Evolutionary conservation across 495 filamentous ascomycete genomes (phyloP).

Genomic region (Neurospora discreta): DNA sequence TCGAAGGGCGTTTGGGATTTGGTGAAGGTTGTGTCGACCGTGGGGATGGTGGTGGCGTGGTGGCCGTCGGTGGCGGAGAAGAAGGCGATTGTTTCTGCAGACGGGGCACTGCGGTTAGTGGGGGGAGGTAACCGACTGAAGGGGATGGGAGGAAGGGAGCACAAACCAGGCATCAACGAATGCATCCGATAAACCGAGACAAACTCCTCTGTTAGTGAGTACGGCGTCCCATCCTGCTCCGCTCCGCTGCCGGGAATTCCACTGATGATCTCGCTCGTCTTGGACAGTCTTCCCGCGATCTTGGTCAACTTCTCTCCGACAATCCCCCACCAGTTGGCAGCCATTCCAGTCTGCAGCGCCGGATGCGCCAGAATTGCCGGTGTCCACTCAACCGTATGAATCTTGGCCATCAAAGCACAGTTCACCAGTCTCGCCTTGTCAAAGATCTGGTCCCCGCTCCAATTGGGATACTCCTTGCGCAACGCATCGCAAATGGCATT

Average conservation of each 20-base stretch:
- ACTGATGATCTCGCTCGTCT: conserved; percentile 24
- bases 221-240: conserved; percentile 26
- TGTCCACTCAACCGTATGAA: conserved; percentile 38
- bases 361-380: conserved; percentile 34
- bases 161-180: conserved; percentile 27
- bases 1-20: conserved; percentile 22
- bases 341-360: conserved; percentile 26
- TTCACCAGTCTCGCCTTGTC: conserved; percentile 36
- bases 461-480: conserved; percentile 18
- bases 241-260: conserved; percentile 31
- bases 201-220: conserved; percentile 35
- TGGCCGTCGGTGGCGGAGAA: conserved; percentile 19
- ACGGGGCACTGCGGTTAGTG: not conserved
- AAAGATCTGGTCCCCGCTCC: conserved; percentile 27
- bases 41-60: conserved; percentile 21
- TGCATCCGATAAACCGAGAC: conserved; percentile 34
- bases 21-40: conserved; percentile 19
- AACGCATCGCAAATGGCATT: conserved; percentile 30
- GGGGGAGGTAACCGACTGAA: not conserved
- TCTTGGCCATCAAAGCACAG: conserved; percentile 36
- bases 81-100: conserved; percentile 27
- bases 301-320: conserved; percentile 30
- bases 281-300: conserved; percentile 25
- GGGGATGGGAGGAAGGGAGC: not conserved
- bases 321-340: conserved; percentile 36